A percentile compares a stretch with the other conserved stretches of the same genome.
These are phyloP conservation scores for Nothomitra cinnamomea DNA, from an alignment of 2,329 filamentous ascomycete species.

Conservation along the genomic window DNA sequence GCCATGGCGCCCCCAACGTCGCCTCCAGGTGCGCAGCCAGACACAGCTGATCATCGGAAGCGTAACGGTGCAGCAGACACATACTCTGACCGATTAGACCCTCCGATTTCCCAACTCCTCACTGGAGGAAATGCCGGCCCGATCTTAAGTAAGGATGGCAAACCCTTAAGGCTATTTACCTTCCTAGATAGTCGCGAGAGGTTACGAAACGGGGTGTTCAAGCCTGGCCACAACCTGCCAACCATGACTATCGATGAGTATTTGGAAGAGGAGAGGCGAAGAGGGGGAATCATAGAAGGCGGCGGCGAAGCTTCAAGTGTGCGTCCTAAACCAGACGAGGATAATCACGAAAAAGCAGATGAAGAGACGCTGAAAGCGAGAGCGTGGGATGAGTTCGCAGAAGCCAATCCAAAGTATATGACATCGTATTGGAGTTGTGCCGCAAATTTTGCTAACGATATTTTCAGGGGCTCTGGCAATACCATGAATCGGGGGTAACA, in stretches of 20 bases:
- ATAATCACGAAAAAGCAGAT: slow-evolving; percentile 75
- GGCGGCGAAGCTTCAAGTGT: slow-evolving; percentile 60
- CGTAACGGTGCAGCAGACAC: slow-evolving; percentile 33
- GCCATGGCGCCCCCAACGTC: slow-evolving; percentile 47
- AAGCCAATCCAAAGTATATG: slow-evolving; percentile 58
- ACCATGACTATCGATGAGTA: slow-evolving; percentile 99
- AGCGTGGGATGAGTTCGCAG: slow-evolving; percentile 87
- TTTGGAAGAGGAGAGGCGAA: slow-evolving; percentile 69
- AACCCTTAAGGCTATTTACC: slow-evolving; percentile 81
- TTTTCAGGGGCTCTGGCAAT: slow-evolving; percentile 50
- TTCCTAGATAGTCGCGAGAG: slow-evolving; percentile 62
- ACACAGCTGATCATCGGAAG: slow-evolving; percentile 21
- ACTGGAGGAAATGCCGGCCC: slow-evolving; percentile 42
- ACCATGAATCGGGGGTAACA: slow-evolving; percentile 57
- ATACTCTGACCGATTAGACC: slow-evolving; percentile 62
- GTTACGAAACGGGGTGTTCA: slow-evolving; percentile 66
- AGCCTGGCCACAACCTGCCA: slow-evolving; percentile 78
- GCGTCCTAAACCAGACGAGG: slow-evolving; percentile 64
- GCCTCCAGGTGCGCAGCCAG: slow-evolving; percentile 22
- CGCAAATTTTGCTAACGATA: slow-evolving; percentile 7
- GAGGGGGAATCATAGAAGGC: slow-evolving; percentile 81
- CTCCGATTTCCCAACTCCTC: slow-evolving; percentile 35
- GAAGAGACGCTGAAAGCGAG: slow-evolving; percentile 83
- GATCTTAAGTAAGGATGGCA: slow-evolving; percentile 60
- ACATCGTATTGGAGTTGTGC: slow-evolving; percentile 1